These are phyloP conservation scores for Cercophora sp. DNA, from an alignment of 495 filamentous ascomycete genomes.

Conservation along the genomic window DNA sequence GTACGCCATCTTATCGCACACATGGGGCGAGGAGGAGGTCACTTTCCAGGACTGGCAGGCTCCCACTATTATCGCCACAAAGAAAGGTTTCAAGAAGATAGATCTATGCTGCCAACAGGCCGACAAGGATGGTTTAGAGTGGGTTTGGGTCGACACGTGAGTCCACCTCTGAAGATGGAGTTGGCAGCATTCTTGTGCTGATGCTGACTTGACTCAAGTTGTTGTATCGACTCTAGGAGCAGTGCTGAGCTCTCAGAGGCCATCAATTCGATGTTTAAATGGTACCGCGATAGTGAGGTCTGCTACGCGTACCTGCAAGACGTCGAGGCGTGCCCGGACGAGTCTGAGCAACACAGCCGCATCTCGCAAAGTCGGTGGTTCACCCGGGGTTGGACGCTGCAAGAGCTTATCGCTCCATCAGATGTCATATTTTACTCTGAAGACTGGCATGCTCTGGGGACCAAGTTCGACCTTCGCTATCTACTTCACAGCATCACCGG, in stretches of 20 bases:
- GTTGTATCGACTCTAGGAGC: constrained; percentile 12
- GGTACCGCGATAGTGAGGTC: constrained; percentile 1
- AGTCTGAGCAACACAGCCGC: not conserved
- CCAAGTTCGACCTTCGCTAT: not conserved
- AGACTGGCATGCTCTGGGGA: constrained; percentile 22
- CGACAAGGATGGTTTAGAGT: not conserved
- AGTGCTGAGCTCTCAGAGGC: constrained; percentile 7
- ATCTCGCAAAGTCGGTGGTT: constrained; percentile 31
- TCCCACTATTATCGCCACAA: not conserved
- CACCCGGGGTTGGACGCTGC: constrained; percentile 37
- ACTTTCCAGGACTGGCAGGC: constrained; percentile 3
- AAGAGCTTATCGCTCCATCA: constrained; percentile 37
- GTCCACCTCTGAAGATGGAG: not conserved
- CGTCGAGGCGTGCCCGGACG: not conserved
- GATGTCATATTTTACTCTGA: constrained; percentile 28
- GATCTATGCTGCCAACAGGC: not conserved
- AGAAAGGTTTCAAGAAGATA: not conserved
- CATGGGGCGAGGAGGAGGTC: constrained; percentile 20
- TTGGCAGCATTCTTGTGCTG: not conserved
- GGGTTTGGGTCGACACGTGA: constrained; percentile 7
- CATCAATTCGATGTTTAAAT: constrained; percentile 12
- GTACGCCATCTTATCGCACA: constrained; percentile 20
- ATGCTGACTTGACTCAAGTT: not conserved
- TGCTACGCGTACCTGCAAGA: constrained; percentile 28
- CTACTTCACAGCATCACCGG: not conserved